These are phyloP conservation scores for Thalassiosira delicatula DNA, from an alignment of 352 stramenopile species.

Conservation along the genomic window DNA sequence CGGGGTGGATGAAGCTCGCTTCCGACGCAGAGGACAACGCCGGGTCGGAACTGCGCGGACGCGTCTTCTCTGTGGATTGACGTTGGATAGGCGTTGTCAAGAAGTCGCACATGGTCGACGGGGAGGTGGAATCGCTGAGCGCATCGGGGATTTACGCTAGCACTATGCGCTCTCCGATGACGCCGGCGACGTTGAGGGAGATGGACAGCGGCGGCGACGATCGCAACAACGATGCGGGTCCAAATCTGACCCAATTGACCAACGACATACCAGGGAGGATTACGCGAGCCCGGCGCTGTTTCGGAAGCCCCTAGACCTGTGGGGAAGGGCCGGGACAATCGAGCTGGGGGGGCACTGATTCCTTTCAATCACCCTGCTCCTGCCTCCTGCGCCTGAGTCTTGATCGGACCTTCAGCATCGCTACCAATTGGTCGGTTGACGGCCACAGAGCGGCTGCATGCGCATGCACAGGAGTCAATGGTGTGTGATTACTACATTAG, in stretches of 20 bases:
- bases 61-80: slow-evolving; percentile 46
- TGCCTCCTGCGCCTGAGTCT: no score
- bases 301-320: slow-evolving; percentile 48
- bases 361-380: no score
- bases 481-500: no score
- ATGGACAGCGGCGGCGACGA: slow-evolving; percentile 14
- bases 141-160: slow-evolving; percentile 22
- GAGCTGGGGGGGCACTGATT: no score
- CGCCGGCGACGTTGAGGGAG: slow-evolving; percentile 7
- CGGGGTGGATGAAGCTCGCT: slow-evolving; percentile 54
- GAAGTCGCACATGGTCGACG: slow-evolving; percentile 6
- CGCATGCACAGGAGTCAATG: no score
- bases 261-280: slow-evolving; percentile 61
- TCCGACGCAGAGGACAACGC: slow-evolving; percentile 32
- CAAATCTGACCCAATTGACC: slow-evolving; percentile 63
- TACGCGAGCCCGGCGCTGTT: slow-evolving; percentile 67
- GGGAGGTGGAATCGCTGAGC: no score
- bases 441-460: no score
- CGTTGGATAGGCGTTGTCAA: slow-evolving; percentile 52
- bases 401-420: no score
- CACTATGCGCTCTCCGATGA: slow-evolving; percentile 32
- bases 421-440: no score
- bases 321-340: slow-evolving; percentile 45
- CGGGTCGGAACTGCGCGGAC: slow-evolving; percentile 22
- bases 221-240: slow-evolving; percentile 71